Base-by-base conservation (phyloP, 2,329 filamentous ascomycete genomes). In the Penicillium sp. region DNA sequence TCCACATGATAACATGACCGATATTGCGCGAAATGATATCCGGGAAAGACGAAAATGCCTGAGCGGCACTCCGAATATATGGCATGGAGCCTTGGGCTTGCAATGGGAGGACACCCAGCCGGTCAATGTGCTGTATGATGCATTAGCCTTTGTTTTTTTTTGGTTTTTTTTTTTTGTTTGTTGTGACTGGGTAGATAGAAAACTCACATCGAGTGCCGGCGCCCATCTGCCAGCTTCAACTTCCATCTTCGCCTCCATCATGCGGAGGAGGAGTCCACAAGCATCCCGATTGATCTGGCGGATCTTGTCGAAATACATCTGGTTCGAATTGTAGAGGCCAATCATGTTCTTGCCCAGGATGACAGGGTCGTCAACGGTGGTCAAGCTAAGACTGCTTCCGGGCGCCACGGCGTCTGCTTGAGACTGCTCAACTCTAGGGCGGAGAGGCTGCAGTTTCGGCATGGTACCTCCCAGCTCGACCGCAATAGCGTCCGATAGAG, bases 1-100 rank as follows among this genome's bases (percentile, higher is more conserved):
- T 90, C 94, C 94, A 97, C 76, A 96, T 87, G 57, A 99, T 81
- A 56, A 97, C 79, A 71, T 92, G 90, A 16, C 92, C 92, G 63
- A 96, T 86, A 65, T 94, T 95, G 68, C 90, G 86, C 2, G 92
- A 87, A 36, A 99, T 88, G 7, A 91, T 84, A 60, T 90, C 84
- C 4, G 90, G 83, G 36, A 95, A 81, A 1, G 81, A 79, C 14
- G 89, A 83, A 74, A 99, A 97, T 55, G 86, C 87, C 63, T 89
- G 85, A 1, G 92, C 91, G 54, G 86, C 86, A 58, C 81, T 81
- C 57, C 94, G 89, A 73, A 99, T 92, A 44, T 80, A 81, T 63
- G 84, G 82, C 51, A 94, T 84, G 65, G 92, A 87, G 64, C 90
- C 89, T 22, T 76, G 75, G 14, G 89, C 87, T 44, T 85, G 80